Base-by-base conservation (phyloP, 192 early-diverging fungal genomes). In the Coemansia sp. region DNA sequence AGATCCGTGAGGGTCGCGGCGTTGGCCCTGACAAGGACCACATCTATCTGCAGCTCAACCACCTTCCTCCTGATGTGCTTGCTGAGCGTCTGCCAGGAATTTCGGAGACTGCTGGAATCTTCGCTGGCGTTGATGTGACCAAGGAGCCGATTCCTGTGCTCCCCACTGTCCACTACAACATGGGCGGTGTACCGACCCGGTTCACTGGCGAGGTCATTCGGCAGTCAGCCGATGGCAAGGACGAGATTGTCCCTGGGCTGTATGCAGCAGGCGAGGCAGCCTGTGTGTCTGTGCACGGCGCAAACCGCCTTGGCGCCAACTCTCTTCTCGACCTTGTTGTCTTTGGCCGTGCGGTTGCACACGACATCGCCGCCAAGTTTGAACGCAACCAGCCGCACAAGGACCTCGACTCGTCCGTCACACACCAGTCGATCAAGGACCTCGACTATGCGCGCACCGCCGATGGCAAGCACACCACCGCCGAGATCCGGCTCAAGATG, bases 131-230 rank as follows among this genome's bases (percentile, higher is more conserved):
- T 63, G 94, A 99, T 85, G 95, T 99, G 34, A 99, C 95, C 79
- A 99, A 99, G 90, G 94, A 97, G 79, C 95, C 97, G 35, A 99
- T 99, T 74, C 97, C 97, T 9, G 95, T 99, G 46, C 87, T 99
- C 45, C 97, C 97, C 63, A 97, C 97, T 65, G 97, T 97, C 70
- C 97, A 99, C 85, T 96, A 96, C 90, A 99, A 97, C 87, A 97
- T 99, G 94, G 97, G 97, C 70, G 95, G 97, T 82, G 97, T 99
- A 65, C 97, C 97, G 36, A 97, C 97, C 32, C 87, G 86, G 60
- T 97, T 94, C 89, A 96, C 93, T 64, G 96, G 96, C 61, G 93
- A 99, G 85, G 96, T 96, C 35, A 84, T 99, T 76, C 86, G 83
- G 56, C 80, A 88, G 65, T 75, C 86, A 5, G 79, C 61, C 65